Percentiles rank a stretch among this genome's conserved stretches.
phyloP scores from a whole-genome alignment of 805 yeast species.

The Metschnikowia gelsemii region DNA sequence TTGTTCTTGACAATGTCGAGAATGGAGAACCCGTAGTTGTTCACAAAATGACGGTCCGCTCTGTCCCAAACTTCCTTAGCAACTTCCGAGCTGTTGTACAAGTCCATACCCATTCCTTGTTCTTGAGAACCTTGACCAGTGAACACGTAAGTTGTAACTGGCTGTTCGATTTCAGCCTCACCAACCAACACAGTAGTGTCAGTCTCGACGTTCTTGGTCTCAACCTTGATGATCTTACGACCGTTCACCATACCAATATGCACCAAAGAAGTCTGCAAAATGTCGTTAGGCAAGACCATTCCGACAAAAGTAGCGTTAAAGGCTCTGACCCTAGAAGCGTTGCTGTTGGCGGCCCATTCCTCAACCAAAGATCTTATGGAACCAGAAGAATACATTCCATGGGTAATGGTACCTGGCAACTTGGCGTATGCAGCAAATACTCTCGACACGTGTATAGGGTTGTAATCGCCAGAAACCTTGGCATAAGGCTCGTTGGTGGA shows the following conservation, averaged over 20 bases:
- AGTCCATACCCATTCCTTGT: constrained; percentile 99
- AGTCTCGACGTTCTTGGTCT: constrained; percentile 79
- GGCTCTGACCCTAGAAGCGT: constrained; percentile 93
- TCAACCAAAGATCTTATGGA: constrained; percentile 93
- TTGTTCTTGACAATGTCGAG: constrained; percentile 92
- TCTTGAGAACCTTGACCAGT: constrained; percentile 99
- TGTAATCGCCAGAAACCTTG: constrained; percentile 95
- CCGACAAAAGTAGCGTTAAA: constrained; percentile 89
- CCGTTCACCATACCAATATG: constrained; percentile 99
- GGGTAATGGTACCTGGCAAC: constrained; percentile 96
- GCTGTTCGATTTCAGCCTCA: constrained; percentile 99
- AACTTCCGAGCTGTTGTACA: constrained; percentile 84
- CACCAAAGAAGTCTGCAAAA: constrained; percentile 80
- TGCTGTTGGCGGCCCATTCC: constrained; percentile 97
- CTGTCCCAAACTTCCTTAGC: constrained; percentile 97
- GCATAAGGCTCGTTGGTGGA: constrained; percentile 96
- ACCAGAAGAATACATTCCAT: constrained; percentile 98
- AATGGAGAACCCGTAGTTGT: constrained; percentile 95
- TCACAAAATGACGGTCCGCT: constrained; percentile 90
- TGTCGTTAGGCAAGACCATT: constrained; percentile 97
- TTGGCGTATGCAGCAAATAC: constrained; percentile 91
- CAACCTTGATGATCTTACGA: constrained; percentile 93
- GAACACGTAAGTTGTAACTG: constrained; percentile 92
- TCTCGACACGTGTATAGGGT: constrained; percentile 96
- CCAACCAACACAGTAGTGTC: constrained; percentile 79